These are phyloP conservation scores for Suillus bovinus DNA, from an alignment of 768 basidiomycete genomes.

Conservation along the genomic window DNA sequence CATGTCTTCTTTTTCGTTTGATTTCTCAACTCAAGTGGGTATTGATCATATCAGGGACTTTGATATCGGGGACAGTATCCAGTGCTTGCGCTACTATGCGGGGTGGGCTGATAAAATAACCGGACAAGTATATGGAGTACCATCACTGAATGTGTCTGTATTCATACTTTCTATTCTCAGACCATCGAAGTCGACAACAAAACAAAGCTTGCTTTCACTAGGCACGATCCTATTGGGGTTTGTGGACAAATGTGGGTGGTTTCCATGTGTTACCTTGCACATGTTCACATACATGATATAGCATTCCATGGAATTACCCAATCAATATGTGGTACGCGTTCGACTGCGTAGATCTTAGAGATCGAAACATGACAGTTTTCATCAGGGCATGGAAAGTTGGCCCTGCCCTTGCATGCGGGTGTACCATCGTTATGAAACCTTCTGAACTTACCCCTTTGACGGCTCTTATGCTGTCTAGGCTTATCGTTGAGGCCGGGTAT, in stretches of 20 bases:
- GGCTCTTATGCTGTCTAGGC: slow-evolving; percentile 78
- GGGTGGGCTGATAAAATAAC: slow-evolving; percentile 95
- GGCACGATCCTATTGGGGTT: slow-evolving; percentile 91
- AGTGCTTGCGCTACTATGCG: slow-evolving; percentile 87
- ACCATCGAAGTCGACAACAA: slow-evolving; percentile 81
- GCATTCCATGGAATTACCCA: slow-evolving; percentile 93
- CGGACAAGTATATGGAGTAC: slow-evolving; percentile 62
- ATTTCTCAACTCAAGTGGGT: background rate
- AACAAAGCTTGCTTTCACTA: slow-evolving; percentile 81
- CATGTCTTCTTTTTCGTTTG: slow-evolving; percentile 20
- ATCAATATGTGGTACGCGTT: slow-evolving; percentile 73
- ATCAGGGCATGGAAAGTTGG: slow-evolving; percentile 88
- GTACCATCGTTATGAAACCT: slow-evolving; percentile 94
- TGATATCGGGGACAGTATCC: slow-evolving; percentile 77
- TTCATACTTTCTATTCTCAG: slow-evolving; percentile 35
- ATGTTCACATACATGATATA: slow-evolving; percentile 26
- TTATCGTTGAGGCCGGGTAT: slow-evolving; percentile 83
- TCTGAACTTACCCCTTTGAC: slow-evolving; percentile 86
- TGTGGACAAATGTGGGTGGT: slow-evolving; percentile 81
- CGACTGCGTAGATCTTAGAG: slow-evolving; percentile 6
- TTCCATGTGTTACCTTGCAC: slow-evolving; percentile 9
- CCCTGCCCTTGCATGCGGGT: slow-evolving; percentile 88
- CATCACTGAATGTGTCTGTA: background rate
- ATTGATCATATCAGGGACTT: slow-evolving; percentile 53
- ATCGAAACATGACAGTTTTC: slow-evolving; percentile 7